These are phyloP conservation scores for Symbiodinium natans DNA, from an alignment of 73 alveolate genomes.

Conservation along the genomic window DNA sequence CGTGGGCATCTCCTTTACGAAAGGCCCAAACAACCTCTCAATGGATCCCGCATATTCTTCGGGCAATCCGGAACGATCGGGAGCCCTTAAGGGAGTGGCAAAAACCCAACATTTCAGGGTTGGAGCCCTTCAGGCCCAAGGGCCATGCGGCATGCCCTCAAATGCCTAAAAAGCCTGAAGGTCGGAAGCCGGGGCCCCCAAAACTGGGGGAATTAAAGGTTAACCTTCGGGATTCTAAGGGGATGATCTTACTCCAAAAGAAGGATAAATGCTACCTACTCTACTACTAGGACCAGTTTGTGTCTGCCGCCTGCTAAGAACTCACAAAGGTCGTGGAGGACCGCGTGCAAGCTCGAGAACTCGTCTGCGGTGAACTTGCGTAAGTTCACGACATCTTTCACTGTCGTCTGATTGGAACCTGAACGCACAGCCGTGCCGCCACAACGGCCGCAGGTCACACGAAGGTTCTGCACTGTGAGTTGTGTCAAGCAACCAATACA, in stretches of 20 bases:
- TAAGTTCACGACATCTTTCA: conserved; percentile 64
- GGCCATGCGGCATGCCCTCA: background rate
- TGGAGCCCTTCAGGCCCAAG: background rate
- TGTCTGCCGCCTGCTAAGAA: conserved; percentile 18
- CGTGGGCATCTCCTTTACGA: no score
- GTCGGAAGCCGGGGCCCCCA: background rate
- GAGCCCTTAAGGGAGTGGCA: no score
- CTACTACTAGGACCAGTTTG: background rate
- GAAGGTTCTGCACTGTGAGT: no score
- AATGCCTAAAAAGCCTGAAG: background rate
- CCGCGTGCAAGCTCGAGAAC: conserved; percentile 59
- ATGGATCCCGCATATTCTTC: no score
- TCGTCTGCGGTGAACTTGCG: conserved; percentile 81
- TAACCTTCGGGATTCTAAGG: background rate
- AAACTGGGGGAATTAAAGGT: background rate
- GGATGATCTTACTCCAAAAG: background rate
- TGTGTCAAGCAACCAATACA: background rate
- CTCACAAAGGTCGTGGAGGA: conserved; percentile 54
- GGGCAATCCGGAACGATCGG: no score
- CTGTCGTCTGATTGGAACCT: conserved; percentile 79
- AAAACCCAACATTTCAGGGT: no score
- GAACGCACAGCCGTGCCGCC: background rate
- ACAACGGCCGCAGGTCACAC: no score
- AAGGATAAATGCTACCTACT: background rate
- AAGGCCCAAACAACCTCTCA: no score